Evolutionary conservation across 768 basidiomycete species (phyloP).

Genomic region (Hygrophoropsis aurantiaca): DNA sequence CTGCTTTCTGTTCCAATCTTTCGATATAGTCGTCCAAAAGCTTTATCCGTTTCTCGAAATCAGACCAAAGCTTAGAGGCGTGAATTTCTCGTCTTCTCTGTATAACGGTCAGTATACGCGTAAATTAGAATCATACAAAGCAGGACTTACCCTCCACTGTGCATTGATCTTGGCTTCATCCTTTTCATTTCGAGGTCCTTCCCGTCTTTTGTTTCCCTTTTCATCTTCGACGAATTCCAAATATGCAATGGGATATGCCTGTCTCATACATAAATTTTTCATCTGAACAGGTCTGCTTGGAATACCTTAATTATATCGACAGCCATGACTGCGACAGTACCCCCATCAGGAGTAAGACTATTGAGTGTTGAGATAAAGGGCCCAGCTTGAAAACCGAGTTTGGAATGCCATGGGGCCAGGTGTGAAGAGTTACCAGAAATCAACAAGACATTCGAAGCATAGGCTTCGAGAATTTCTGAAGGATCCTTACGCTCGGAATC

Average conservation of each 20-base stretch:
- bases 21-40: slow-evolving; percentile 61
- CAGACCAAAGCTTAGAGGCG: slow-evolving; percentile 54
- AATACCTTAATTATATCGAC: slow-evolving; percentile 66
- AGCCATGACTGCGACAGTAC: slow-evolving; percentile 71
- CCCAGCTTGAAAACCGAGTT: slow-evolving; percentile 71
- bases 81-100: slow-evolving; percentile 62
- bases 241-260: slow-evolving; percentile 78
- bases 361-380: slow-evolving; percentile 76
- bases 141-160: slow-evolving; percentile 63
- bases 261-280: neutral
- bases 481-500: slow-evolving; percentile 73
- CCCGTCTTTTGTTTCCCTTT: slow-evolving; percentile 47
- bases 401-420: slow-evolving; percentile 84
- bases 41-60: slow-evolving; percentile 54
- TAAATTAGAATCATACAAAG: neutral
- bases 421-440: slow-evolving; percentile 85
- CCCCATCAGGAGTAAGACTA: slow-evolving; percentile 82
- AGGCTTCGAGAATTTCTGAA: slow-evolving; percentile 79
- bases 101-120: slow-evolving; percentile 3
- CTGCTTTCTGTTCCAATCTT: slow-evolving; percentile 60
- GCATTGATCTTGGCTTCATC: slow-evolving; percentile 66
- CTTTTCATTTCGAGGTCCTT: slow-evolving; percentile 64
- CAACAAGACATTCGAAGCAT: slow-evolving; percentile 60
- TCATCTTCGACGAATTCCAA: slow-evolving; percentile 61
- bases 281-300: neutral